phyloP scores from a whole-genome alignment of 768 basidiomycete genomes.

The Amanita inopinata region DNA sequence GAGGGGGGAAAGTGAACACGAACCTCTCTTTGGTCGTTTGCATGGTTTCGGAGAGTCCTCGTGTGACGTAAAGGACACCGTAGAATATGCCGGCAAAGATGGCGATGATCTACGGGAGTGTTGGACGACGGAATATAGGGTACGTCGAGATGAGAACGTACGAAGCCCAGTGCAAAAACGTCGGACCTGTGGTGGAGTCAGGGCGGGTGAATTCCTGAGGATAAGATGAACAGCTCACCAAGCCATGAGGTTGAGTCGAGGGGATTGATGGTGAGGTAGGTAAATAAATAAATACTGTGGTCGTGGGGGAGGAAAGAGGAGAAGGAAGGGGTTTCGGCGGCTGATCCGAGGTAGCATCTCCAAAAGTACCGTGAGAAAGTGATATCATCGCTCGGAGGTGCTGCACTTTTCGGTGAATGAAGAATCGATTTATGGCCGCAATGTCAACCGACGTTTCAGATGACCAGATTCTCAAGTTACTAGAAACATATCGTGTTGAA shows the following conservation, averaged over 20 bases:
- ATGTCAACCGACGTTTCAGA: too few species aligned
- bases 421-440: too few species aligned
- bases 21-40: constrained; percentile 47
- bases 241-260: background rate
- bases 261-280: background rate
- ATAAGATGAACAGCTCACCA: background rate
- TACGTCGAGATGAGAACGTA: constrained; percentile 17
- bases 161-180: constrained; percentile 29
- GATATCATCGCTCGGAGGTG: too few species aligned
- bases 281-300: background rate
- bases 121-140: constrained; percentile 4
- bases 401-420: too few species aligned
- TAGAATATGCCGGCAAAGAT: constrained; percentile 38
- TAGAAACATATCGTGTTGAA: background rate
- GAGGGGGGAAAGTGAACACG: constrained; percentile 16
- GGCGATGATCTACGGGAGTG: constrained; percentile 31
- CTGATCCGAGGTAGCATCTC: too few species aligned
- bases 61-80: constrained; percentile 27
- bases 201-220: background rate
- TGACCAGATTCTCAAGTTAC: background rate
- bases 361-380: too few species aligned
- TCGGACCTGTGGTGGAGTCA: constrained; percentile 26
- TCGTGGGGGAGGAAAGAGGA: background rate
- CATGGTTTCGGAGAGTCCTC: constrained; percentile 30
- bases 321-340: too few species aligned